Conservation (phyloP, 306 rosid genomes). For the Abrus pulchellus region DNA sequence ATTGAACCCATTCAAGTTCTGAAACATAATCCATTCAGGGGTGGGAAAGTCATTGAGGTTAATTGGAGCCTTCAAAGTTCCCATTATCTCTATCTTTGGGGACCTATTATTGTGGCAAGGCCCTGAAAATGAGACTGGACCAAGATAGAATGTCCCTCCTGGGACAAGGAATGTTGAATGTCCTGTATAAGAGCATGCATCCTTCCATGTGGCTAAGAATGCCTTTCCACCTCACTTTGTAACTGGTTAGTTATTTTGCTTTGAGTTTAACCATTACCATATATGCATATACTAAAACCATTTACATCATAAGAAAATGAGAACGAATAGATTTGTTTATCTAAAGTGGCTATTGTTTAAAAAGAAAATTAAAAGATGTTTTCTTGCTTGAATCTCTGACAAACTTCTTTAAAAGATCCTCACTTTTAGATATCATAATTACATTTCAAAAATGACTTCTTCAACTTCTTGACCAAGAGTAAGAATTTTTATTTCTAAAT, state of each 20-base stretch:
- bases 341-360: no score
- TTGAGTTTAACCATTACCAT: no score
- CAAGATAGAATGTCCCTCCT: no score
- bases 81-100: slow-evolving; percentile 17
- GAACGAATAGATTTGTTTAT: neutral
- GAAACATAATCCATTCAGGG: no score
- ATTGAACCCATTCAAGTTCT: no score
- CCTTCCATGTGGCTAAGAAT: slow-evolving; percentile 33
- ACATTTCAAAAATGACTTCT: neutral
- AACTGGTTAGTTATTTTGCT: slow-evolving; percentile 9
- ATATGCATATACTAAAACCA: neutral
- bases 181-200: slow-evolving; percentile 30
- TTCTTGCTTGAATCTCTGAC: no score
- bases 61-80: slow-evolving; percentile 34
- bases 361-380: no score
- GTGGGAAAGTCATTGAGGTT: neutral
- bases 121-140: no score
- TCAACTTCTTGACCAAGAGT: neutral
- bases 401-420: no score
- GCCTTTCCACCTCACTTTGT: slow-evolving; percentile 1
- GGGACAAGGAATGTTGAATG: no score
- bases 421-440: no score
- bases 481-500: neutral
- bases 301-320: neutral
- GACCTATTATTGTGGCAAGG: slow-evolving; percentile 22